These are phyloP conservation scores for Phytophthora cryptogea DNA, from an alignment of 352 stramenopile genomes.

Conservation along the genomic window DNA sequence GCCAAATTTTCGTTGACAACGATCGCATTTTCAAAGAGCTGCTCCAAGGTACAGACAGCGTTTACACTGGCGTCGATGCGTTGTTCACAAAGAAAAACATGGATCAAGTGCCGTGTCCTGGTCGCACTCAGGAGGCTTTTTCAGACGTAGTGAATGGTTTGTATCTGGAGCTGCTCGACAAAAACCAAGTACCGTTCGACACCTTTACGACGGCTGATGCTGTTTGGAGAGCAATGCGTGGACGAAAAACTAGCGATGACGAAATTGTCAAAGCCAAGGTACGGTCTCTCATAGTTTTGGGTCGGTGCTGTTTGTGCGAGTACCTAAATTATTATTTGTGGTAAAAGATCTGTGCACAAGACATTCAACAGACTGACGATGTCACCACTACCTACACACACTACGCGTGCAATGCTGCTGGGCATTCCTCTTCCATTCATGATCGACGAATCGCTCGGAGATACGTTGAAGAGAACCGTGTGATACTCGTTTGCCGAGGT, in stretches of 20 bases:
- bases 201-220: neutral
- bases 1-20: neutral
- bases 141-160: slow-evolving; percentile 11
- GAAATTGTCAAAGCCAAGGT: slow-evolving; percentile 24
- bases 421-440: slow-evolving; percentile 7
- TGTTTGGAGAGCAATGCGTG: slow-evolving; percentile 16
- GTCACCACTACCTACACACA: slow-evolving; percentile 10
- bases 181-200: slow-evolving; percentile 21
- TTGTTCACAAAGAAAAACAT: slow-evolving; percentile 20
- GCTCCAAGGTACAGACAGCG: neutral
- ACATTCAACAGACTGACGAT: slow-evolving; percentile 4
- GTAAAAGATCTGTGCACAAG: slow-evolving; percentile 15
- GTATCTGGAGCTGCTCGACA: slow-evolving; percentile 24
- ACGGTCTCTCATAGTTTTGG: neutral
- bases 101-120: slow-evolving; percentile 6
- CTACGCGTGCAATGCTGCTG: slow-evolving; percentile 15
- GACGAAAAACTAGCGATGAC: slow-evolving; percentile 8
- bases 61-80: slow-evolving; percentile 12
- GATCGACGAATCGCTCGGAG: slow-evolving; percentile 12
- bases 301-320: neutral
- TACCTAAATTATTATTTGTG: neutral
- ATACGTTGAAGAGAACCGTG: slow-evolving; percentile 17
- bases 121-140: neutral
- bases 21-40: slow-evolving; percentile 14
- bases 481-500: slow-evolving; percentile 13